Percentiles rank a stretch among this genome's conserved stretches.
These are phyloP conservation scores for Didymella lethalis DNA, from an alignment of 2,329 filamentous ascomycete genomes.

Conservation along the genomic window DNA sequence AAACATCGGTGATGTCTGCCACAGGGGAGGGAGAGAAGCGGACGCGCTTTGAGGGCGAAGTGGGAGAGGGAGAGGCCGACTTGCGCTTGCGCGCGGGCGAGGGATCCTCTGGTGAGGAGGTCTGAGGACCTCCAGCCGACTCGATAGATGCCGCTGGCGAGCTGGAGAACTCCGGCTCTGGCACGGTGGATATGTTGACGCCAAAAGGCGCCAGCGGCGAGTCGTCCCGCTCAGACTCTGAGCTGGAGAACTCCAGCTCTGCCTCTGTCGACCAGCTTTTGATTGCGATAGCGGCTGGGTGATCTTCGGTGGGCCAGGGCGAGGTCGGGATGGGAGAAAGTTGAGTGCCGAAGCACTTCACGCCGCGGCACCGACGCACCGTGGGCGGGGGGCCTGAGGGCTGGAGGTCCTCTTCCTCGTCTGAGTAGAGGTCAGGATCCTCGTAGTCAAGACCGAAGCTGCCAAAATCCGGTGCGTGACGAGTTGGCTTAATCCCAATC, in stretches of 20 bases:
- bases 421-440: too few relatives aligned
- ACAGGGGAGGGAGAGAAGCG: background rate
- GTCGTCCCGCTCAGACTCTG: background rate
- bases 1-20: background rate
- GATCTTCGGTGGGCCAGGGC: background rate
- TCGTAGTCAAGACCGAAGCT: constrained; percentile 1
- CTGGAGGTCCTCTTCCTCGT: background rate
- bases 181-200: background rate
- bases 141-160: background rate
- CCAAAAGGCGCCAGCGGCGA: background rate
- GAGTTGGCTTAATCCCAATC: background rate
- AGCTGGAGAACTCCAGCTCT: background rate
- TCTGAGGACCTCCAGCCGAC: background rate
- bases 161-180: background rate
- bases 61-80: background rate
- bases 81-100: constrained; percentile 9
- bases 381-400: background rate
- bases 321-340: constrained; percentile 1
- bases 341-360: constrained; percentile 1
- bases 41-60: background rate
- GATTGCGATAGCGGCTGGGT: background rate
- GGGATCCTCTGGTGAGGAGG: background rate
- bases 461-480: background rate
- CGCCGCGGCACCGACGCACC: background rate
- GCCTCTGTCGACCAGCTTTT: background rate